These are phyloP conservation scores for Citrus unshiu DNA, from an alignment of 345 rosid genomes.

Conservation along the genomic window DNA sequence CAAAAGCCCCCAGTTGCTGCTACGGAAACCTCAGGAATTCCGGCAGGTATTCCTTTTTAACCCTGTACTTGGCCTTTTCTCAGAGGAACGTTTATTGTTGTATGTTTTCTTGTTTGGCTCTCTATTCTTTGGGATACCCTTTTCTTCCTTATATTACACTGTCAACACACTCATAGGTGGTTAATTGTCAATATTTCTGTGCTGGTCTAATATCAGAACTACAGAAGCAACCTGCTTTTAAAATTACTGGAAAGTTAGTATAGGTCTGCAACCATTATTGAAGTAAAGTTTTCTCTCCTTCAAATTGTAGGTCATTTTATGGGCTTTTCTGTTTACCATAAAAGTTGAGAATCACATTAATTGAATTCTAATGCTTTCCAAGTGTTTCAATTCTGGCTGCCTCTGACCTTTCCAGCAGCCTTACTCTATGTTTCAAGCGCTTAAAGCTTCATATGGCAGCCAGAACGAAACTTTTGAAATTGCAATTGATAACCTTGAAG, in stretches of 20 bases:
- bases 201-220: neutral
- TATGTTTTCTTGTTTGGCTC: neutral
- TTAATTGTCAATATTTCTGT: neutral
- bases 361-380: neutral
- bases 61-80: neutral
- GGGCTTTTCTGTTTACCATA: neutral
- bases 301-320: neutral
- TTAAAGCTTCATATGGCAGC: neutral
- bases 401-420: neutral
- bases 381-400: neutral
- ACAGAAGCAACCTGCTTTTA: neutral
- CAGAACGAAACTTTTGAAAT: neutral
- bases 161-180: neutral
- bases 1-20: slow-evolving; percentile 76
- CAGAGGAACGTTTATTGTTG: neutral
- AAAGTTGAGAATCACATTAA: neutral
- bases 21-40: slow-evolving; percentile 69
- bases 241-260: neutral
- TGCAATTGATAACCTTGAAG: neutral
- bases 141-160: too few relatives aligned
- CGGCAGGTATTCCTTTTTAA: slow-evolving; percentile 36
- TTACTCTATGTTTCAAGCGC: neutral
- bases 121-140: neutral
- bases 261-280: neutral
- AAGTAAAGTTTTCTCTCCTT: neutral